A percentile compares a stretch with the other conserved stretches of the same genome.
phyloP scores from a whole-genome alignment of 345 rosid genomes.

The Linum trigynum region DNA sequence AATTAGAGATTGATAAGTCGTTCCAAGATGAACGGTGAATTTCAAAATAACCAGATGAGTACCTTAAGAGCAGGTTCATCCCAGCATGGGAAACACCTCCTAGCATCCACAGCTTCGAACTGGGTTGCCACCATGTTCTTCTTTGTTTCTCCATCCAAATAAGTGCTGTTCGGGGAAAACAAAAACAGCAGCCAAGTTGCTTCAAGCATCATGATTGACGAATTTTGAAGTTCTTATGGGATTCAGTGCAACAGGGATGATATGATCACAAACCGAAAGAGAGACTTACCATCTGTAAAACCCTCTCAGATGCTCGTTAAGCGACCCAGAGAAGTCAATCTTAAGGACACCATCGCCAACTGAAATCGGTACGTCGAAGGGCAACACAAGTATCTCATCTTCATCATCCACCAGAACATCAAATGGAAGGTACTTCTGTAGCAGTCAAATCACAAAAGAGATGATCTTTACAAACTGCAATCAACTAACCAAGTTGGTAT shows the following conservation, averaged over 20 bases:
- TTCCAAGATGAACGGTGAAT: background rate
- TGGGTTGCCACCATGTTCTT: constrained; percentile 42
- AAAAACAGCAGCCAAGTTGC: background rate
- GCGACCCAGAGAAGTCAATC: constrained; percentile 27
- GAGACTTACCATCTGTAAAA: constrained; percentile 31
- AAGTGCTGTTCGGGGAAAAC: constrained; percentile 19
- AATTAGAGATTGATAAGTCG: background rate
- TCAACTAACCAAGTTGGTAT: background rate
- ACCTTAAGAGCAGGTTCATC: constrained; percentile 48
- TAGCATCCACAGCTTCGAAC: constrained; percentile 36
- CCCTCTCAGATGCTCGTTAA: constrained; percentile 33
- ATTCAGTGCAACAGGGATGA: no score
- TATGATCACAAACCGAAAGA: background rate
- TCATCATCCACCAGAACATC: constrained; percentile 24
- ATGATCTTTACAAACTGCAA: background rate
- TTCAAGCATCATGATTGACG: background rate
- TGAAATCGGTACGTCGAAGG: constrained; percentile 23
- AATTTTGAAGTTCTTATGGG: background rate
- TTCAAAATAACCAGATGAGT: background rate
- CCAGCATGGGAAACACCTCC: constrained; percentile 47
- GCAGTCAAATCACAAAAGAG: background rate
- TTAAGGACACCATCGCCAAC: constrained; percentile 26
- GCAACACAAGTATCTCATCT: constrained; percentile 35
- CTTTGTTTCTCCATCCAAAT: constrained; percentile 24
- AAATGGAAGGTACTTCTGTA: constrained; percentile 18